A percentile compares a stretch with the other conserved stretches of the same genome.
These are phyloP conservation scores for Geotrichum aggregatum DNA, from an alignment of 1,139 yeast genomes.

Conservation along the genomic window DNA sequence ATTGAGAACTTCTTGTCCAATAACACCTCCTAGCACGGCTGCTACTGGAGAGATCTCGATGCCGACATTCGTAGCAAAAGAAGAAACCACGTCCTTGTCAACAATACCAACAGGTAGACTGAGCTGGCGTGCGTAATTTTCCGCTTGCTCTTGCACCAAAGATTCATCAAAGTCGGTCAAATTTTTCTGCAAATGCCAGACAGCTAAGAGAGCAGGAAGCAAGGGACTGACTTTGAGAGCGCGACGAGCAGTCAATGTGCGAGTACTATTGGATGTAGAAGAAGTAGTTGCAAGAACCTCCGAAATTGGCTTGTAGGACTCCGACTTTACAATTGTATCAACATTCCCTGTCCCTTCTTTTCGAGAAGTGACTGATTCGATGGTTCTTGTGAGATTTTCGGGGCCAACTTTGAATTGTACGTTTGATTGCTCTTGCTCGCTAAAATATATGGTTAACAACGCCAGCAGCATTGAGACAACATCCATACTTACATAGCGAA, in stretches of 20 bases:
- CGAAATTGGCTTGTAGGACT: constrained; percentile 47
- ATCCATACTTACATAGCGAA: constrained; percentile 11
- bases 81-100: constrained; percentile 28
- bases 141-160: constrained; percentile 34
- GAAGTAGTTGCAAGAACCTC: constrained; percentile 35
- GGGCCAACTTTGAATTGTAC: constrained; percentile 47
- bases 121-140: constrained; percentile 40
- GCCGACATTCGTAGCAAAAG: constrained; percentile 39
- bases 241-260: constrained; percentile 49
- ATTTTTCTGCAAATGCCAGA: constrained; percentile 39
- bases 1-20: constrained; percentile 89
- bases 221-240: constrained; percentile 55
- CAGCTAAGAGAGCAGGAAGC: constrained; percentile 59
- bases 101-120: constrained; percentile 43
- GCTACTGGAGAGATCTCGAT: constrained; percentile 81
- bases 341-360: constrained; percentile 42
- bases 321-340: constrained; percentile 57
- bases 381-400: constrained; percentile 50
- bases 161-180: constrained; percentile 27
- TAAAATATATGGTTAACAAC: constrained; percentile 27
- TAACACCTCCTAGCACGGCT: constrained; percentile 83
- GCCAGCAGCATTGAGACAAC: too few species aligned
- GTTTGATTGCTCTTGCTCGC: constrained; percentile 51
- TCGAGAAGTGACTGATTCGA: constrained; percentile 46
- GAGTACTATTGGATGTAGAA: constrained; percentile 2